These are phyloP conservation scores for Nephromyces sp. DNA, from an alignment of 169 alveolate species.

Conservation along the genomic window DNA sequence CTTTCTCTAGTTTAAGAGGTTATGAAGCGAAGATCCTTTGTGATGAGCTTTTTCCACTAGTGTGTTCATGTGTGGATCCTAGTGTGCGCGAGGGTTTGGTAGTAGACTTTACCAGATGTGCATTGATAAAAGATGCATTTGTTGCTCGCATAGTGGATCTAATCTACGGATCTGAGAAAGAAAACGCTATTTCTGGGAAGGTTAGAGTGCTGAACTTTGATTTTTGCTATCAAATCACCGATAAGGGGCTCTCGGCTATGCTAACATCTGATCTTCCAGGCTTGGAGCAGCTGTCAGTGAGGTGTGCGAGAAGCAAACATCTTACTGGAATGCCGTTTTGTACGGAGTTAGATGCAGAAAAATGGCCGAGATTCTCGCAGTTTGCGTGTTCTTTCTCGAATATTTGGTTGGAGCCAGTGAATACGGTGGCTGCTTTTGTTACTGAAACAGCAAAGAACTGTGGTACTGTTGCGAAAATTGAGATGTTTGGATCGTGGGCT, in stretches of 20 bases:
- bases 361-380: slow-evolving; percentile 64
- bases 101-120: slow-evolving; percentile 62
- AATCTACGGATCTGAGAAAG: slow-evolving; percentile 39
- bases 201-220: slow-evolving; percentile 58
- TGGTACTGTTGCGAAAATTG: neutral
- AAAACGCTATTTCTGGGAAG: slow-evolving; percentile 47
- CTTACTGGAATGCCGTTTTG: slow-evolving; percentile 60
- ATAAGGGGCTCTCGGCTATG: slow-evolving; percentile 65
- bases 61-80: slow-evolving; percentile 27
- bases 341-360: slow-evolving; percentile 40
- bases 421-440: slow-evolving; percentile 57
- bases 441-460: slow-evolving; percentile 40
- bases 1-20: slow-evolving; percentile 30
- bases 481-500: neutral
- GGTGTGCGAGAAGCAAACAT: slow-evolving; percentile 64
- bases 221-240: slow-evolving; percentile 67
- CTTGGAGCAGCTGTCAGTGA: slow-evolving; percentile 57
- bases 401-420: slow-evolving; percentile 64
- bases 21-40: slow-evolving; percentile 28
- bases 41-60: slow-evolving; percentile 39
- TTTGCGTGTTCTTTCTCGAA: slow-evolving; percentile 65
- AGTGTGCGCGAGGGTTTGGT: slow-evolving; percentile 27
- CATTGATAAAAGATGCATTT: slow-evolving; percentile 59
- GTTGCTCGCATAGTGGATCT: slow-evolving; percentile 57
- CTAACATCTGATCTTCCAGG: slow-evolving; percentile 65